Percentiles rank a stretch among this genome's conserved stretches.
Conservation (phyloP, 352 stramenopile genomes). For the Phytopythium ostracodes region DNA sequence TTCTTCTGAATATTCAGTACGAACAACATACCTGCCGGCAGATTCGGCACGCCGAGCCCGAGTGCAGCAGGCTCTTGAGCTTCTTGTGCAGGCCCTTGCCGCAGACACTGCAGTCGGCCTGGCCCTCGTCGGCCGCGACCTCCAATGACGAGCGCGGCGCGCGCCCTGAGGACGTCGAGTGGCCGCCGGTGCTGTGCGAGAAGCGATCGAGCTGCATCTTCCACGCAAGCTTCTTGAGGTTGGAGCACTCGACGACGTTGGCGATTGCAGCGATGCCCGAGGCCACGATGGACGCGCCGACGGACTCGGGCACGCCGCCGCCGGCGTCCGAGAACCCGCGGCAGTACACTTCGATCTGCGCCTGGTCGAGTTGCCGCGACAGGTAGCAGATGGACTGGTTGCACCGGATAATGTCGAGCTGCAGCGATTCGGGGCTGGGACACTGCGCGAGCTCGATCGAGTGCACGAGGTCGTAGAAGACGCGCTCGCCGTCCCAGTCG, state of each 20-base stretch:
- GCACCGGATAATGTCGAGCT: conserved; percentile 31
- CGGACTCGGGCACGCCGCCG: conserved; percentile 25
- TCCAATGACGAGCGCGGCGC: conserved; percentile 10
- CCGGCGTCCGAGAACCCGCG: conserved; percentile 38
- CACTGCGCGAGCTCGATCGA: conserved; percentile 31
- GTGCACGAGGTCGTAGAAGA: conserved; percentile 42
- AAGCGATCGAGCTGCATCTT: conserved; percentile 16
- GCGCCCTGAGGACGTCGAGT: background rate
- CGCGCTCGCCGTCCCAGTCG: conserved; percentile 24
- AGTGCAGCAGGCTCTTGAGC: conserved; percentile 26
- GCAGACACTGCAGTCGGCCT: conserved; percentile 29
- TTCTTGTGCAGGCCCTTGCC: conserved; percentile 27
- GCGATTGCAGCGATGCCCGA: conserved; percentile 18
- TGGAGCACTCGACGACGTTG: conserved; percentile 37
- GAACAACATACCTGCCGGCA: conserved; percentile 22
- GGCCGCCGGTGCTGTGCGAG: conserved; percentile 3
- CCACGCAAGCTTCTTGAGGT: conserved; percentile 50
- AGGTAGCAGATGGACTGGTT: conserved; percentile 55
- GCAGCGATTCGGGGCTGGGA: conserved; percentile 15
- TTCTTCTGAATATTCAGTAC: background rate
- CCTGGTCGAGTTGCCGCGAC: conserved; percentile 28
- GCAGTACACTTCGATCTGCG: conserved; percentile 44
- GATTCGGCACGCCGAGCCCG: conserved; percentile 29
- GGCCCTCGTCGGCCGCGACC: conserved; percentile 8
- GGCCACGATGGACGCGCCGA: conserved; percentile 27